Percentiles rank a stretch among this genome's conserved stretches.
phyloP scores from a whole-genome alignment of 345 rosid species.

The Eucalyptus marginata region DNA sequence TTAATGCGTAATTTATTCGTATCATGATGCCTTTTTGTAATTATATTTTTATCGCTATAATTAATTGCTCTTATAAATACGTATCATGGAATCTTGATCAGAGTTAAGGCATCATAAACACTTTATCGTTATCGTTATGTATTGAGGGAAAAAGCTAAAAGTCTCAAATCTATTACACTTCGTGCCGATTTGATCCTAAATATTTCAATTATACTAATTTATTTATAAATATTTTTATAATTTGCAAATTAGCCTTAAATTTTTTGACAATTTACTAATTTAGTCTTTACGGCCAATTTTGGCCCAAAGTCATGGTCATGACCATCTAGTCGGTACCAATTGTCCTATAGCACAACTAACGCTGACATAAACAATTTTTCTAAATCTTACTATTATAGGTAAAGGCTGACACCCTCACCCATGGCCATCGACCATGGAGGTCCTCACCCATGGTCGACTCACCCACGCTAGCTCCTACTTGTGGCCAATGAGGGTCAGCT shows the following conservation, averaged over 20 bases:
- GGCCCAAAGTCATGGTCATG: too few relatives aligned
- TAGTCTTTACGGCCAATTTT: too few relatives aligned
- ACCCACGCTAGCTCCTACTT: too few relatives aligned
- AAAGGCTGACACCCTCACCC: too few relatives aligned
- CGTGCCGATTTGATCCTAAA: rapidly evolving
- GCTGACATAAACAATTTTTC: rapidly evolving
- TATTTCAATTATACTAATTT: not conserved
- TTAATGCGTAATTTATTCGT: not conserved
- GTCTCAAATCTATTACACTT: not conserved
- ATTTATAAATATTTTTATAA: not conserved
- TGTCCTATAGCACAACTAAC: too few relatives aligned
- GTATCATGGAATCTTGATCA: not conserved
- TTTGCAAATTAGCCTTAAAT: not conserved
- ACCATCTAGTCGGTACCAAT: rapidly evolving
- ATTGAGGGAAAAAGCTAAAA: not conserved
- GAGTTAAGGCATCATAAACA: not conserved
- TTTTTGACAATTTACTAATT: too few relatives aligned
- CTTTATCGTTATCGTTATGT: not conserved
- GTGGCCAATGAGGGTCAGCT: too few relatives aligned
- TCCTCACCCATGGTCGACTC: too few relatives aligned
- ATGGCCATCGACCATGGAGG: rapidly evolving
- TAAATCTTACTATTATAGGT: too few relatives aligned
- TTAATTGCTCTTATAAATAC: not conserved
- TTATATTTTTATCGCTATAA: not conserved
- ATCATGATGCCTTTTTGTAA: not conserved